Conservation (phyloP, 1,284 basidiomycete genomes). For the Malassezia cuniculi region DNA sequence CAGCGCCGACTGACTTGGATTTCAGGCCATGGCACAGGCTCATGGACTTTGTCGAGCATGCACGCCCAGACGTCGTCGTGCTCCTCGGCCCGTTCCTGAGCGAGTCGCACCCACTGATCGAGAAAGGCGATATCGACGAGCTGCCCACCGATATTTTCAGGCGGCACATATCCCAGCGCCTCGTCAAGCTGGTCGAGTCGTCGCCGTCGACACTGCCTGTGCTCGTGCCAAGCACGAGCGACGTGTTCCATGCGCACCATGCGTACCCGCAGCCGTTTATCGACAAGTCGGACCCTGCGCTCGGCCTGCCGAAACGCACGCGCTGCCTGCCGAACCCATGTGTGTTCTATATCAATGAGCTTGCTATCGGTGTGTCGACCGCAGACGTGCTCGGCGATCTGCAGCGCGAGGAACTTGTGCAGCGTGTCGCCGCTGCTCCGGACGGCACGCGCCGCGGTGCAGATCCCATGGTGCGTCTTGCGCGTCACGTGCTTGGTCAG, state of each 20-base stretch:
- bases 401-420: slow-evolving; percentile 67
- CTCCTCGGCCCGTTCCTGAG: slow-evolving; percentile 48
- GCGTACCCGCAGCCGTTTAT: slow-evolving; percentile 74
- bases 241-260: slow-evolving; percentile 51
- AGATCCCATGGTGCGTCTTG: slow-evolving; percentile 65
- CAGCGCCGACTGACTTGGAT: slow-evolving; percentile 20
- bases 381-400: slow-evolving; percentile 81
- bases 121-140: slow-evolving; percentile 4
- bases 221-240: slow-evolving; percentile 67
- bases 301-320: slow-evolving; percentile 51
- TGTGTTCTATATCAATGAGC: slow-evolving; percentile 68
- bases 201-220: slow-evolving; percentile 61
- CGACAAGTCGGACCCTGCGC: slow-evolving; percentile 43
- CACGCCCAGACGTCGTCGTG: slow-evolving; percentile 63
- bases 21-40: slow-evolving; percentile 31
- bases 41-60: slow-evolving; percentile 34
- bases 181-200: slow-evolving; percentile 54
- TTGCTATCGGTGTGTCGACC: slow-evolving; percentile 64
- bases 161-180: slow-evolving; percentile 54
- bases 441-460: slow-evolving; percentile 33
- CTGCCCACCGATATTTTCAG: slow-evolving; percentile 61
- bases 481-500: slow-evolving; percentile 71
- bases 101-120: slow-evolving; percentile 3
- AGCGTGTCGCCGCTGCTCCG: slow-evolving; percentile 50
- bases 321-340: slow-evolving; percentile 74